These are phyloP conservation scores for Mucor plumbeus DNA, from an alignment of 371 early-diverging fungal species.

Conservation along the genomic window DNA sequence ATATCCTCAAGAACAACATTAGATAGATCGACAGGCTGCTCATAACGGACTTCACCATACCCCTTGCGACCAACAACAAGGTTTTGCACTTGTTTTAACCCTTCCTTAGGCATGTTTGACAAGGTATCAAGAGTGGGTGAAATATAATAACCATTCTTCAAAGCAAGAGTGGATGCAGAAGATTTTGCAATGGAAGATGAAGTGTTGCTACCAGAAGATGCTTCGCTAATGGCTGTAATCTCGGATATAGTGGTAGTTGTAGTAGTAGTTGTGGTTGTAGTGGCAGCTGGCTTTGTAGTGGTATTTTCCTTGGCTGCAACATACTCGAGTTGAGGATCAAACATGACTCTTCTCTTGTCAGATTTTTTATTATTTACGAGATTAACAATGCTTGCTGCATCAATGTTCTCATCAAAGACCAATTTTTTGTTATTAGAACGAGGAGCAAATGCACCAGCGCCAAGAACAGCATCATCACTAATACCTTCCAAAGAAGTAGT, in stretches of 20 bases:
- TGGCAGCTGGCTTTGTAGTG: background rate
- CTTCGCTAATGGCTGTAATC: background rate
- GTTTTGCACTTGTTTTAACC: conserved; percentile 73
- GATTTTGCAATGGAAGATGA: conserved; percentile 3
- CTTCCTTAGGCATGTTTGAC: conserved; percentile 58
- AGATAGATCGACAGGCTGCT: conserved; percentile 83
- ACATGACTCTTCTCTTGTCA: conserved; percentile 31
- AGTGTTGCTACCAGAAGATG: conserved; percentile 3
- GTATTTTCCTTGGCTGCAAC: conserved; percentile 26
- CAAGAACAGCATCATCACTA: conserved; percentile 69
- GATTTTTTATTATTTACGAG: conserved; percentile 32
- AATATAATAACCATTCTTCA: conserved; percentile 39
- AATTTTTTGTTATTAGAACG: conserved; percentile 77
- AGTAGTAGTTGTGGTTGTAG: conserved; percentile 6
- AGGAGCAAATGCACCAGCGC: conserved; percentile 73
- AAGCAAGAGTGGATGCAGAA: conserved; percentile 22
- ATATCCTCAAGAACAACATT: conserved; percentile 71
- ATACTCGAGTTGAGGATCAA: conserved; percentile 40
- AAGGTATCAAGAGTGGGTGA: conserved; percentile 44
- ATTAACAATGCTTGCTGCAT: conserved; percentile 33
- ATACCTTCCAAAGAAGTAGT: conserved; percentile 50
- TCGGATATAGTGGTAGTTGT: conserved; percentile 9
- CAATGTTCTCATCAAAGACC: conserved; percentile 47
- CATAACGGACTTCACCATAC: conserved; percentile 79
- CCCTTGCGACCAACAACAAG: conserved; percentile 78